Evolutionary conservation across 1,139 yeast species (phyloP), one percentile per base, ranked within the genome.

Genomic region (Blastobotrys elegans): DNA sequence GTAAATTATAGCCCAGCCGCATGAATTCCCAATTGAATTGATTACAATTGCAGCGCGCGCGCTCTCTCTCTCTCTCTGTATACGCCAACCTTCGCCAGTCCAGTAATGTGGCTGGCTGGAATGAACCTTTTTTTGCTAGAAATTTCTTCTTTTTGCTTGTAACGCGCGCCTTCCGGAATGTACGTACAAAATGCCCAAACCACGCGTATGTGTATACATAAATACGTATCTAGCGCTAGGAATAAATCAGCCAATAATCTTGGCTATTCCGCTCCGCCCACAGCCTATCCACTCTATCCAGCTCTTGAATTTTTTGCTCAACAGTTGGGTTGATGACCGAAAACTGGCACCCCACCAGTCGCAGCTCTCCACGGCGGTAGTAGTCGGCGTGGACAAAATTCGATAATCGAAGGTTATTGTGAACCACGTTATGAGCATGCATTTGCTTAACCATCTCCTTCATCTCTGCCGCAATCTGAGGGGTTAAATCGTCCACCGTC

Each of bases 181-280:
- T n/a, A n/a, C n/a, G n/a, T n/a, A n/a, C n/a, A n/a, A n/a, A n/a
- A n/a, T n/a, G n/a, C n/a, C n/a, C n/a, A n/a, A n/a, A n/a, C n/a
- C n/a, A n/a, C n/a, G n/a, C n/a, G n/a, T n/a, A n/a, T n/a, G n/a
- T n/a, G n/a, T n/a, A 26, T 26, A 26, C 30, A 26, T 26, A 26
- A 13, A 26, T 26, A 26, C 30, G 13, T 26, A 8, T 13, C n/a
- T n/a, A 27, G n/a, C n/a, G 10, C 16, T 40, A 41, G 11, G 13
- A 8, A 38, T 39, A 43, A 17, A 43, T n/a, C 10, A 43, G n/a
- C 46, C 46, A 43, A 36, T 43, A 43, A 27, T 43, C 46, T 8
- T 18, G 14, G 18, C 27, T 43, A 3, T 34, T 21, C 10, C 46
- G 34, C 11, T 43, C 34, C 3, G 40, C 20, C 16, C 27, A 43